These are phyloP conservation scores for Ophidiomyces ophidiicola DNA, from an alignment of 2,329 filamentous ascomycete genomes.

Conservation along the genomic window DNA sequence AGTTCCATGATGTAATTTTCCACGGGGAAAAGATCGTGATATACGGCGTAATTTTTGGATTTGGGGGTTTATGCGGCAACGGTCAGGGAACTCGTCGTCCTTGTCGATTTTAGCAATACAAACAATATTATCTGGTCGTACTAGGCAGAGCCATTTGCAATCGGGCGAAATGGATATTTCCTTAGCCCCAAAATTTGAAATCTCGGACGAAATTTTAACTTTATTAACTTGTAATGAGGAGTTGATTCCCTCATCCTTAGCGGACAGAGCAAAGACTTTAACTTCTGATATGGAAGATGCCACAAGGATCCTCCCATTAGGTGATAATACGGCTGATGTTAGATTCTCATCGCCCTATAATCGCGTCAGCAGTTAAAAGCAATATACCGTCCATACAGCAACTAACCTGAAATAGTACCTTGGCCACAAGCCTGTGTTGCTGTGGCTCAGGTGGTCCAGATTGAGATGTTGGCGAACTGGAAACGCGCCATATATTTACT, in stretches of 20 bases:
- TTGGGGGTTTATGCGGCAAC: conserved; percentile 36
- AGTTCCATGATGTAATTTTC: conserved; percentile 49
- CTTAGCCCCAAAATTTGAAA: conserved; percentile 54
- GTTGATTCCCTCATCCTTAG: conserved; percentile 39
- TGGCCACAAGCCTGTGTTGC: conserved; percentile 46
- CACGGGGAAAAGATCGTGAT: conserved; percentile 23
- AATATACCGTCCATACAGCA: background rate
- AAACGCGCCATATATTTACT: conserved; percentile 66
- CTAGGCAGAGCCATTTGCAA: conserved; percentile 35
- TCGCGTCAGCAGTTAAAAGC: conserved; percentile 29
- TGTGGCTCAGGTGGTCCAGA: conserved; percentile 32
- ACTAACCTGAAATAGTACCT: conserved; percentile 45
- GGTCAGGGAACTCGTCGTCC: conserved; percentile 29
- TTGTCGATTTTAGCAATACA: conserved; percentile 40
- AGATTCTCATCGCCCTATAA: conserved; percentile 65
- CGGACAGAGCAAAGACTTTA: conserved; percentile 62
- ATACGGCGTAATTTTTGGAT: conserved; percentile 31
- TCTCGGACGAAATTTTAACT: conserved; percentile 48
- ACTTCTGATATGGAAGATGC: conserved; percentile 62
- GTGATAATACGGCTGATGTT: conserved; percentile 58
- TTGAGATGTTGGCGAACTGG: conserved; percentile 36
- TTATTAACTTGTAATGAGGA: conserved; percentile 59
- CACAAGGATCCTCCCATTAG: conserved; percentile 60
- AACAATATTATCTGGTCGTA: conserved; percentile 51
- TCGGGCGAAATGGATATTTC: conserved; percentile 44